Evolutionary conservation across 2,329 filamentous ascomycete species (phyloP).

Genomic region (Penicillium sp.): DNA sequence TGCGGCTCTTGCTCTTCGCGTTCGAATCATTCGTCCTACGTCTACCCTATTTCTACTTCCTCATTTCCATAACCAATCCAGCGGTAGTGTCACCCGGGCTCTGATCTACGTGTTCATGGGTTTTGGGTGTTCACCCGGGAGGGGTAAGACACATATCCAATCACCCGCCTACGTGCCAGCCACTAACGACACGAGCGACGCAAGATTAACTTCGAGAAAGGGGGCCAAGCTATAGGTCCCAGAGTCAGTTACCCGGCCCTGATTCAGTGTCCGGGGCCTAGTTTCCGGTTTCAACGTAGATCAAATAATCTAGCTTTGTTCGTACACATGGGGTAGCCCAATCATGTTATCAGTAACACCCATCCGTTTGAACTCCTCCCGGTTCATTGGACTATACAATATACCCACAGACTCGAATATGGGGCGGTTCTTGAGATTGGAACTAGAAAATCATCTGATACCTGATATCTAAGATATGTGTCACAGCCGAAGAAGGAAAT

Average conservation of each 20-base stretch:
- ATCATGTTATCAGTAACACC: background rate
- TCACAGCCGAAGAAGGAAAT: background rate
- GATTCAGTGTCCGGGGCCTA: background rate
- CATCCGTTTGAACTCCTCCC: background rate
- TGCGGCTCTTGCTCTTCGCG: background rate
- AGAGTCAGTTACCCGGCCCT: background rate
- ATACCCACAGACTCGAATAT: background rate
- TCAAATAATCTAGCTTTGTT: background rate
- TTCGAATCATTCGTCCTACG: too few species aligned
- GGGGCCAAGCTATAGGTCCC: background rate
- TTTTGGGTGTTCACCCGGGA: background rate
- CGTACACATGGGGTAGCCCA: background rate
- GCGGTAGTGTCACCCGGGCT: background rate
- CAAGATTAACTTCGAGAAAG: conserved; percentile 19
- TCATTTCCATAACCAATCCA: background rate
- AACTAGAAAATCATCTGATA: background rate
- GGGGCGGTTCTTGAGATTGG: background rate
- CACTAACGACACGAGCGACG: conserved; percentile 12
- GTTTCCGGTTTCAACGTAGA: background rate
- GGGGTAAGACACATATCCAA: conserved; percentile 10
- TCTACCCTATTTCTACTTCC: background rate
- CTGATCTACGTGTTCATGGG: conserved; percentile 2
- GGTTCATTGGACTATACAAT: background rate
- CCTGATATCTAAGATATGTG: background rate
- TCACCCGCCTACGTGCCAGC: background rate